phyloP scores from a whole-genome alignment of 1,139 yeast species.

The Torulaspora pretoriensis region DNA sequence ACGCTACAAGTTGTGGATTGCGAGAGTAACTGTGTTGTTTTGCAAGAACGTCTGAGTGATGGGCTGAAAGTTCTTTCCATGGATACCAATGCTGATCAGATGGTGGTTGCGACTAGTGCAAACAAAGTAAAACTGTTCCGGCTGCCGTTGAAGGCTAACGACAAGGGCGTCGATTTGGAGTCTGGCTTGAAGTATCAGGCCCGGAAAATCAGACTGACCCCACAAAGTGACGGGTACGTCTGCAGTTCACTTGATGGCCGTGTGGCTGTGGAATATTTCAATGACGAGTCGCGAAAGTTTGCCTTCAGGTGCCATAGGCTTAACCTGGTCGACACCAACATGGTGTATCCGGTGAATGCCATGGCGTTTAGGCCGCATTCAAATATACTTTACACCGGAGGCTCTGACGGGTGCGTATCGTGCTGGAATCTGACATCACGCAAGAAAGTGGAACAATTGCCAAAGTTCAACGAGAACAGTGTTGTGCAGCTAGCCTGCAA shows the following conservation, averaged over 20 bases:
- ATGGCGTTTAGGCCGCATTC: slow-evolving; percentile 49
- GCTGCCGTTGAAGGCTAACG: slow-evolving; percentile 54
- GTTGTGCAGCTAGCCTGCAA: slow-evolving; percentile 48
- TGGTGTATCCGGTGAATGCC: slow-evolving; percentile 75
- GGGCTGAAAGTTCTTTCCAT: slow-evolving; percentile 55
- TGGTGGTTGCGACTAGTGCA: slow-evolving; percentile 54
- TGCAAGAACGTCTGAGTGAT: slow-evolving; percentile 13
- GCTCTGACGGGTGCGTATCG: slow-evolving; percentile 72
- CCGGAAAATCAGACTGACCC: slow-evolving; percentile 55
- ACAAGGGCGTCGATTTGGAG: slow-evolving; percentile 51
- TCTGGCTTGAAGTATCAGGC: slow-evolving; percentile 74
- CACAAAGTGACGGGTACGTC: slow-evolving; percentile 63
- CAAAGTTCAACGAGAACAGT: slow-evolving; percentile 45
- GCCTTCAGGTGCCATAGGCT: slow-evolving; percentile 82
- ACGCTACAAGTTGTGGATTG: slow-evolving; percentile 24
- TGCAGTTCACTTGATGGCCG: slow-evolving; percentile 84
- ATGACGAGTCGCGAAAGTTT: slow-evolving; percentile 54
- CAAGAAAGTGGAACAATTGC: slow-evolving; percentile 55
- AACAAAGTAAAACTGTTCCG: slow-evolving; percentile 46
- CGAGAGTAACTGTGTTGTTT: slow-evolving; percentile 10
- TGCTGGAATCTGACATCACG: slow-evolving; percentile 61
- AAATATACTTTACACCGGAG: slow-evolving; percentile 64
- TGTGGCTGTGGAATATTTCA: slow-evolving; percentile 73
- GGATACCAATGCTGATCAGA: slow-evolving; percentile 48
- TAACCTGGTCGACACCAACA: slow-evolving; percentile 46